Evolutionary conservation across 2,329 filamentous ascomycete genomes (phyloP).

Genomic region (Fusarium mundagurra): DNA sequence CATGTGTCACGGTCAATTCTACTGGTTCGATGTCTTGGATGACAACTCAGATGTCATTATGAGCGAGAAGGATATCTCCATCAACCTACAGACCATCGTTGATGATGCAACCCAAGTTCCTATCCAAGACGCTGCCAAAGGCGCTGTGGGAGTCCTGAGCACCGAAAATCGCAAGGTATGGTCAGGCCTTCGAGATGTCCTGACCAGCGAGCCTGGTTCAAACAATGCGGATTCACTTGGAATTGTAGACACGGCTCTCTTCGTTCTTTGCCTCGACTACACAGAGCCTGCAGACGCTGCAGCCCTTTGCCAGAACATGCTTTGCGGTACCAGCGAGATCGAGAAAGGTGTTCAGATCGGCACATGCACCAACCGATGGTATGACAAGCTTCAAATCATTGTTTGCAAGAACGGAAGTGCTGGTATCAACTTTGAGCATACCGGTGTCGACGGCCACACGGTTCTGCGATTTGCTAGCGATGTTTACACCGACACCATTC

Average conservation of each 20-base stretch:
- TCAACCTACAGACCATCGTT: slow-evolving; percentile 92
- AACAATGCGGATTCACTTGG: slow-evolving; percentile 97
- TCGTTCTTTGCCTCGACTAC: slow-evolving; percentile 92
- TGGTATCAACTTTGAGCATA: slow-evolving; percentile 99
- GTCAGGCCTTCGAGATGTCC: slow-evolving; percentile 88
- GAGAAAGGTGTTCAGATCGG: slow-evolving; percentile 95
- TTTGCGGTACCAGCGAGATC: slow-evolving; percentile 92
- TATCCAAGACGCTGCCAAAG: slow-evolving; percentile 94
- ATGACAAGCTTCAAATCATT: slow-evolving; percentile 98
- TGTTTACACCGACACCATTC: slow-evolving; percentile 95
- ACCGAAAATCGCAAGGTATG: slow-evolving; percentile 97
- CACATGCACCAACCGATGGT: slow-evolving; percentile 98
- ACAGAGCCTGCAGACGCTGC: slow-evolving; percentile 83
- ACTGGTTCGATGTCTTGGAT: slow-evolving; percentile 98
- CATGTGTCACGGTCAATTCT: slow-evolving; percentile 93
- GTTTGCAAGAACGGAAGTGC: slow-evolving; percentile 99
- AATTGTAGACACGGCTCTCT: slow-evolving; percentile 94
- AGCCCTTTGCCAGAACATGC: slow-evolving; percentile 97
- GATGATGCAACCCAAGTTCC: slow-evolving; percentile 90
- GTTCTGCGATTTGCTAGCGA: slow-evolving; percentile 96
- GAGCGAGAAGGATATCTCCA: slow-evolving; percentile 90
- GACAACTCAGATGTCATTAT: slow-evolving; percentile 96
- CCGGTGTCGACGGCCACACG: slow-evolving; percentile 96
- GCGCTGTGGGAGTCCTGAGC: slow-evolving; percentile 89
- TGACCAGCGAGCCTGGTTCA: slow-evolving; percentile 85